Base-by-base conservation (phyloP, 2,329 filamentous ascomycete genomes). In the Fusarium sp. region DNA sequence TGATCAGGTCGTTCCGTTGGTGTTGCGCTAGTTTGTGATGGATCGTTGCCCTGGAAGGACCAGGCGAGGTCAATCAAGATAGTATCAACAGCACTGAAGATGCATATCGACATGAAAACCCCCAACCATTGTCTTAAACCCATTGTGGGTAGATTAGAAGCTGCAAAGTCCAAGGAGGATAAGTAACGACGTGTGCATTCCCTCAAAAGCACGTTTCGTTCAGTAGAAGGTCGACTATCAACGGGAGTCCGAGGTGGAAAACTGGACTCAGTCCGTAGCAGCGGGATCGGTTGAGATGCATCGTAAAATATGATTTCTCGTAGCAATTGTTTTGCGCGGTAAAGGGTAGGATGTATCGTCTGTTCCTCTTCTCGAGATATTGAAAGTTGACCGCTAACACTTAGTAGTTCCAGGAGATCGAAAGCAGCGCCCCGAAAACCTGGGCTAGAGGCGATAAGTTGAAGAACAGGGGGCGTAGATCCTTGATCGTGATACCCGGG, bases 71-170 rank as follows among this genome's bases (percentile, higher is more conserved):
- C 84, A 17, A 83, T 77, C 7, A 88, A 75, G 3, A 88, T 79
- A 1, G 85, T 85, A 48, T 83, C 82, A 20, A 84, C 80, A 27
- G 85, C 78, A 71, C 85, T 88, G 70, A 88, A 87, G n/a, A 88
- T 83, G 73, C 86, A 87, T 19, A 88, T 75, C 14, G 86, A 83
- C 49, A 85, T 78, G 61, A 88, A 86, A 6, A 82, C 73, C 3
- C 86, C 83, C 17, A 87, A 73, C 82, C 84, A 87, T 55, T 79
- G 79, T 65, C 80, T 81, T 10, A 80, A 77, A 23, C 79, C 78
- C 22, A 81, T 73, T 7, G 77, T 74, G n/a, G 76, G 75, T 32
- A 76, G 76, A 23, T 79, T 77, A 56, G 81, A 74, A 3, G 82
- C 79, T 19, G 78, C 78, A 6, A 75, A 76, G 65, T 88, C 86